These are phyloP conservation scores for Epithemia pelagica DNA, from an alignment of 108 stramenopile species.

Conservation along the genomic window DNA sequence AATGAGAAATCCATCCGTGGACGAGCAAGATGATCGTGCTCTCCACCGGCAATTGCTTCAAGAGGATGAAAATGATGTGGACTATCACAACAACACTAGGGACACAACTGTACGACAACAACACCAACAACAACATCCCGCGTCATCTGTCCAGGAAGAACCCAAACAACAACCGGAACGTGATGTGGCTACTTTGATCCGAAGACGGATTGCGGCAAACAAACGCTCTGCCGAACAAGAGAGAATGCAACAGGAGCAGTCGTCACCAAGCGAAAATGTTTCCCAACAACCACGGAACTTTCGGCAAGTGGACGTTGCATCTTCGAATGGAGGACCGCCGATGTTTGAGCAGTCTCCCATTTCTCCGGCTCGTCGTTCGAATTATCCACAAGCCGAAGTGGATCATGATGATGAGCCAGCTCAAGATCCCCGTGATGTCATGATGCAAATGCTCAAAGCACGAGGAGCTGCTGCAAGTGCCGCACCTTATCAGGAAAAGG, in stretches of 20 bases:
- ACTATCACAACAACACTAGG: too few relatives aligned
- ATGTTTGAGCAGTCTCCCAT: neutral
- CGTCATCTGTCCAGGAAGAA: neutral
- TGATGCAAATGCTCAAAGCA: neutral
- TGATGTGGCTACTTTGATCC: slow-evolving; percentile 63
- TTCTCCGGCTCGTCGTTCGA: neutral
- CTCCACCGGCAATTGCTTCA: slow-evolving; percentile 7
- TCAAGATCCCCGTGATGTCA: neutral
- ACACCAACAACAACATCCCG: neutral
- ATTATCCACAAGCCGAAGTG: neutral
- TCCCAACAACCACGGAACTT: neutral
- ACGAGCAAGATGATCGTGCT: slow-evolving; percentile 13
- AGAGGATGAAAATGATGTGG: slow-evolving; percentile 8
- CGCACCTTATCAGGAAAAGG: too few relatives aligned
- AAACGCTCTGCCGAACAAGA: slow-evolving; percentile 17
- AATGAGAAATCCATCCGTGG: neutral
- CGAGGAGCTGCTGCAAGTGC: neutral
- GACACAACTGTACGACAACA: neutral
- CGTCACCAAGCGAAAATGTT: neutral
- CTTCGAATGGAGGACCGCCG: neutral
- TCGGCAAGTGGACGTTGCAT: neutral
- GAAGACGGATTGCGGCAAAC: slow-evolving; percentile 54
- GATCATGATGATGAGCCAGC: neutral
- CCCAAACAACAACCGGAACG: slow-evolving; percentile 24
- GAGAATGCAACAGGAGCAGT: neutral